These are phyloP conservation scores for Macrophomina phaseolina DNA, from an alignment of 2,329 filamentous ascomycete species.

Conservation along the genomic window DNA sequence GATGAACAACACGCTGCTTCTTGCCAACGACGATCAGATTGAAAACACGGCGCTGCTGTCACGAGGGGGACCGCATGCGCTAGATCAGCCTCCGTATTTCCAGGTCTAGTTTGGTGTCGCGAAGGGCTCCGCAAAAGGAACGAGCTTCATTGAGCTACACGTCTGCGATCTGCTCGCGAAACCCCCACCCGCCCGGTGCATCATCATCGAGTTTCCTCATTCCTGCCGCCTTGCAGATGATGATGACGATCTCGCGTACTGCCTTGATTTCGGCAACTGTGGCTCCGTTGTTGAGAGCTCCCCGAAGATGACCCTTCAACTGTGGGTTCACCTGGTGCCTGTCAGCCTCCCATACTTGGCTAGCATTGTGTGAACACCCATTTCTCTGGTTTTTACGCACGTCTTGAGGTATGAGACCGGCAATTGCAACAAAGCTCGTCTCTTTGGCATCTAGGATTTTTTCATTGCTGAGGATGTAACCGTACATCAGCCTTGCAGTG, in stretches of 20 bases:
- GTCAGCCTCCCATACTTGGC: not conserved
- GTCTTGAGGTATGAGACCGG: conserved; percentile 59
- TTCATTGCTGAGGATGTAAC: conserved; percentile 56
- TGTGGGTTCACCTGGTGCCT: conserved; percentile 55
- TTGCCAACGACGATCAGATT: conserved; percentile 7
- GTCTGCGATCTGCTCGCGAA: conserved; percentile 53
- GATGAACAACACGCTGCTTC: conserved; percentile 1
- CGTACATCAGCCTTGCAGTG: conserved; percentile 56
- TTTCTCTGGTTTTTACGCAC: conserved; percentile 39
- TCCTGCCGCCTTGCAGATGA: conserved; percentile 55
- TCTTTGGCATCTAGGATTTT: conserved; percentile 53
- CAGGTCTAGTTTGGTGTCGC: not conserved
- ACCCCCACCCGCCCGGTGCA: conserved; percentile 52
- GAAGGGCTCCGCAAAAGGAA: conserved; percentile 21
- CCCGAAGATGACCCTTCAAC: conserved; percentile 59
- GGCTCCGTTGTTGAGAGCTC: conserved; percentile 58
- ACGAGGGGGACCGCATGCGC: conserved; percentile 13
- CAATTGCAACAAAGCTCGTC: conserved; percentile 59
- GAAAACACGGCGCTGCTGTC: not conserved
- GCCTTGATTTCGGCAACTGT: conserved; percentile 56
- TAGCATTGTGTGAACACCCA: not conserved
- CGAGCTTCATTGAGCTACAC: conserved; percentile 36
- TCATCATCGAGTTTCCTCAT: conserved; percentile 50
- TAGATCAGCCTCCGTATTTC: conserved; percentile 6
- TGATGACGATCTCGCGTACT: conserved; percentile 53